phyloP scores from a whole-genome alignment of 2,329 filamentous ascomycete species.

The Epicoccum nigrum region DNA sequence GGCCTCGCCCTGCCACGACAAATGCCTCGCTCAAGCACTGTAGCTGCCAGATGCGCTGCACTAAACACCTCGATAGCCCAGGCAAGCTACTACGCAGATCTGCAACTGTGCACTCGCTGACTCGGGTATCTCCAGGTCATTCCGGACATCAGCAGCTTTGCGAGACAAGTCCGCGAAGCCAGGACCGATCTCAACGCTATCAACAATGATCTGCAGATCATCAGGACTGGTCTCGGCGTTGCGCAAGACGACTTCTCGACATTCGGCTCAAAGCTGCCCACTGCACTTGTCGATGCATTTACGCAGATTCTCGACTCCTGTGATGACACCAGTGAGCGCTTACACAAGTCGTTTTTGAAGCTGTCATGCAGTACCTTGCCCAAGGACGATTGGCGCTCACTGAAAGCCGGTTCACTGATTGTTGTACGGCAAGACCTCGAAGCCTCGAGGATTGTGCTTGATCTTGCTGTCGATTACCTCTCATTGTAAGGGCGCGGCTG shows the following conservation, averaged over 20 bases:
- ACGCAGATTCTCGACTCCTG: slow-evolving; percentile 41
- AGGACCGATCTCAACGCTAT: slow-evolving; percentile 42
- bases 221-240: slow-evolving; percentile 40
- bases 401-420: slow-evolving; percentile 25
- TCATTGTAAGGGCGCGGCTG: slow-evolving; percentile 30
- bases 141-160: slow-evolving; percentile 37
- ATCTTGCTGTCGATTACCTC: slow-evolving; percentile 39
- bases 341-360: slow-evolving; percentile 40
- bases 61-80: slow-evolving; percentile 39
- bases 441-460: slow-evolving; percentile 34
- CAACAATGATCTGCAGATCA: slow-evolving; percentile 39
- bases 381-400: slow-evolving; percentile 29
- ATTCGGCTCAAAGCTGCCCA: slow-evolving; percentile 24
- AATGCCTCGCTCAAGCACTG: slow-evolving; percentile 37
- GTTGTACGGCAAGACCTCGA: slow-evolving; percentile 34
- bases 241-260: slow-evolving; percentile 41
- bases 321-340: slow-evolving; percentile 30
- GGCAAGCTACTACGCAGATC: slow-evolving; percentile 26
- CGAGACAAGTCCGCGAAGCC: slow-evolving; percentile 39
- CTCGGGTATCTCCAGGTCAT: slow-evolving; percentile 31
- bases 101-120: slow-evolving; percentile 20
- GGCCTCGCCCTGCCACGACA: slow-evolving; percentile 13
- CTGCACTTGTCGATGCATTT: slow-evolving; percentile 32
- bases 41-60: slow-evolving; percentile 43
- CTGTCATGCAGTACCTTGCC: slow-evolving; percentile 32